These are phyloP conservation scores for Suillus clintonianus DNA, from an alignment of 768 basidiomycete genomes.

Conservation along the genomic window DNA sequence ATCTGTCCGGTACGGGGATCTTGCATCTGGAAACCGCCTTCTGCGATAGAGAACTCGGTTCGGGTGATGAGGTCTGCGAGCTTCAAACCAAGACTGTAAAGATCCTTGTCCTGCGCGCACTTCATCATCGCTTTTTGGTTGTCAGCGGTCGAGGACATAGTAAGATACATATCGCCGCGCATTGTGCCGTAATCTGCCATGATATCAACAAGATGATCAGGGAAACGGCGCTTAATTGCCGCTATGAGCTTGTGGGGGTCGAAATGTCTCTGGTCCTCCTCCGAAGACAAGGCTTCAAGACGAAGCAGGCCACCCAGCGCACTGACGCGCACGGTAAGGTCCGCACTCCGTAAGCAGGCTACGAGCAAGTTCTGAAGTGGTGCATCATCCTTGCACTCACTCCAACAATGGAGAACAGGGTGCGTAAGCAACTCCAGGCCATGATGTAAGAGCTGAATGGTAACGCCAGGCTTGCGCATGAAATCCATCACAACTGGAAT, in stretches of 20 bases:
- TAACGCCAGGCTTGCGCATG: constrained; percentile 44
- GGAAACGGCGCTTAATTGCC: constrained; percentile 44
- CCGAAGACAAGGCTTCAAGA: constrained; percentile 44
- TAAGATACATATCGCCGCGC: constrained; percentile 50
- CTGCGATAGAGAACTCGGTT: constrained; percentile 61
- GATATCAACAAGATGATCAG: constrained; percentile 46
- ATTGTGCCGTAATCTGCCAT: constrained; percentile 49
- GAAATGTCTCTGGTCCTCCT: constrained; percentile 45
- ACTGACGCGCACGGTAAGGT: constrained; percentile 51
- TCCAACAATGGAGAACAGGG: constrained; percentile 45
- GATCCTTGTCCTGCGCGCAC: constrained; percentile 46
- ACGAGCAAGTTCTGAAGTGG: constrained; percentile 52
- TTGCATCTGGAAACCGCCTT: constrained; percentile 54
- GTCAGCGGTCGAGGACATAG: constrained; percentile 40
- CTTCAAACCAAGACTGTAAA: constrained; percentile 52
- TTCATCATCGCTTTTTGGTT: constrained; percentile 57
- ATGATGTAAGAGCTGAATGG: constrained; percentile 50
- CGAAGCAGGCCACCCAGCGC: constrained; percentile 58
- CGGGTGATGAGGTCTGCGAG: constrained; percentile 51
- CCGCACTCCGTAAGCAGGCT: constrained; percentile 54
- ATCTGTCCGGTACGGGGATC: constrained; percentile 43
- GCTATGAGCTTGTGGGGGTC: constrained; percentile 52
- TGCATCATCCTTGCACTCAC: constrained; percentile 46
- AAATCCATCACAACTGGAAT: constrained; percentile 44
- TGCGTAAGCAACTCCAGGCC: constrained; percentile 48